Percentiles rank a stretch among this genome's conserved stretches.
Conservation (phyloP, 1,284 basidiomycete genomes). For the Albatrellus sp. region DNA sequence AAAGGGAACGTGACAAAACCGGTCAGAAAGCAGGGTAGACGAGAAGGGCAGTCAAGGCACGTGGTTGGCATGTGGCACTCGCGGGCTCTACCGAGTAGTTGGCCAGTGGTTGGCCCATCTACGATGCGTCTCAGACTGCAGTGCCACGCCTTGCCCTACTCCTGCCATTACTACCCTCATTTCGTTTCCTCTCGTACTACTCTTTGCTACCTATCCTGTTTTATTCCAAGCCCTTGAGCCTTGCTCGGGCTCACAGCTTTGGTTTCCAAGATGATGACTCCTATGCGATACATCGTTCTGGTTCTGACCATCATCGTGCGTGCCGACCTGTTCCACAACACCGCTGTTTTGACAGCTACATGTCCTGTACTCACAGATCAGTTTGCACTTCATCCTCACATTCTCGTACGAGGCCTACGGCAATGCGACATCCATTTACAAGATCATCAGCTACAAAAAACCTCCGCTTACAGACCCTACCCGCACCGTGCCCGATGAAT, state of each 20-base stretch:
- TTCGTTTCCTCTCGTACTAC: background rate
- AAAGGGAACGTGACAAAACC: too few species aligned
- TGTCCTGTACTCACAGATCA: constrained; percentile 28
- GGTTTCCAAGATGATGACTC: constrained; percentile 49
- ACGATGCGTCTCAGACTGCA: too few species aligned
- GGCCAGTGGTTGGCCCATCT: too few species aligned
- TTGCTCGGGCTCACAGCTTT: background rate
- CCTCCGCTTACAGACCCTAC: constrained; percentile 10
- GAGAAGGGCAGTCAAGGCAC: too few species aligned
- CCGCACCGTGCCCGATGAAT: constrained; percentile 39
- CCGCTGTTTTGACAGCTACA: background rate
- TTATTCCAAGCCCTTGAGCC: background rate
- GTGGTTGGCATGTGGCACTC: too few species aligned
- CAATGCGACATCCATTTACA: constrained; percentile 41
- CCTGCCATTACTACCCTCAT: background rate
- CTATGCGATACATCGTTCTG: constrained; percentile 54
- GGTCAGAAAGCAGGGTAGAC: too few species aligned
- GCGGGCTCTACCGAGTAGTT: too few species aligned
- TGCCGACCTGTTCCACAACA: constrained; percentile 1
- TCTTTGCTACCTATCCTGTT: background rate
- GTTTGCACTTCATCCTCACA: constrained; percentile 53
- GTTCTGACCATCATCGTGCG: constrained; percentile 46
- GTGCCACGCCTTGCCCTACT: background rate
- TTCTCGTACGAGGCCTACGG: constrained; percentile 55
- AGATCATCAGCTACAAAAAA: constrained; percentile 22